Conservation (phyloP, 2,329 filamentous ascomycete species). For the Aspergillus intermedius region DNA sequence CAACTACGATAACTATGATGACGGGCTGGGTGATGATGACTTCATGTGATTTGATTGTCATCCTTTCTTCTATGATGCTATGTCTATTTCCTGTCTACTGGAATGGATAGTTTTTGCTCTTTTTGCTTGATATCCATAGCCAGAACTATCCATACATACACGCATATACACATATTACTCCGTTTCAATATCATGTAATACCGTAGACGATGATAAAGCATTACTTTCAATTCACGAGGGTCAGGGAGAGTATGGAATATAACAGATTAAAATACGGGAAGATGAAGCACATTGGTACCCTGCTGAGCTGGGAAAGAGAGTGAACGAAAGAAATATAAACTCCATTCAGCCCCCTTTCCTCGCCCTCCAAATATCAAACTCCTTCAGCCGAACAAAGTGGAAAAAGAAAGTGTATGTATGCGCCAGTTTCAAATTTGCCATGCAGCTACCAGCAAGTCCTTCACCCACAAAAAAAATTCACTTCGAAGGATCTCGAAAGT, state of each 20-base stretch:
- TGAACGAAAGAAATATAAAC: constrained; percentile 37
- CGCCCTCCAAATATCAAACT: constrained; percentile 39
- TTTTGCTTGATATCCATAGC: background rate
- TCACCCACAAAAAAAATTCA: constrained; percentile 18
- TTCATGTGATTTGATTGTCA: constrained; percentile 38
- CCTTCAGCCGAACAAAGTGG: constrained; percentile 33
- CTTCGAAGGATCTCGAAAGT: constrained; percentile 29
- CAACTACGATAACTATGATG: constrained; percentile 60
- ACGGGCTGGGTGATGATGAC: constrained; percentile 64
- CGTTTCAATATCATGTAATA: background rate
- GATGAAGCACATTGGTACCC: constrained; percentile 30
- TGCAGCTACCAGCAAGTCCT: constrained; percentile 30
- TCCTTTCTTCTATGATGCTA: constrained; percentile 2
- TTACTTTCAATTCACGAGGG: constrained; percentile 11
- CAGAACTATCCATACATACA: no score
- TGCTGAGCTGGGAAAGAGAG: constrained; percentile 35
- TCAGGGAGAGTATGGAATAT: constrained; percentile 4
- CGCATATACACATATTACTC: background rate
- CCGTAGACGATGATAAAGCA: constrained; percentile 3
- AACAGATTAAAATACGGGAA: constrained; percentile 19
- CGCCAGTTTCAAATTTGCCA: constrained; percentile 30
- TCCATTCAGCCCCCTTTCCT: constrained; percentile 36
- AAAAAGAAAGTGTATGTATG: constrained; percentile 18
- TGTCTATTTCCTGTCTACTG: background rate
- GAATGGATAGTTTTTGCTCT: background rate